Conservation (phyloP, 768 basidiomycete genomes). For the Suillus tomentosus region DNA sequence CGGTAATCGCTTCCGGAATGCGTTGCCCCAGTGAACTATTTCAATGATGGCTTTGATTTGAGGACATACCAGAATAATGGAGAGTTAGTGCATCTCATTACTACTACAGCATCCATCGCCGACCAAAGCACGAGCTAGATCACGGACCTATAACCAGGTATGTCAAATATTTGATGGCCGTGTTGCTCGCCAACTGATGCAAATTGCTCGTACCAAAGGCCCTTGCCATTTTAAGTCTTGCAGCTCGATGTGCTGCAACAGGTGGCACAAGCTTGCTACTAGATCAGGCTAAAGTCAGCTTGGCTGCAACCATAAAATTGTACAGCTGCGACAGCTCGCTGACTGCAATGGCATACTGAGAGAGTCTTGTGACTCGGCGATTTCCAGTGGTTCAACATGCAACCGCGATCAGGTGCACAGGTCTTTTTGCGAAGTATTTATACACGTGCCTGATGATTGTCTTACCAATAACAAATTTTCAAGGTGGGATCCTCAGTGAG, state of each 20-base stretch:
- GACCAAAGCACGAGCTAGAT: conserved; percentile 35
- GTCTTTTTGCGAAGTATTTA: neutral
- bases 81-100: conserved; percentile 15
- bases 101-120: neutral
- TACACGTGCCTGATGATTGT: neutral
- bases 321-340: conserved; percentile 22
- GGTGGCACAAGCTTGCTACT: conserved; percentile 39
- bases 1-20: conserved; percentile 33
- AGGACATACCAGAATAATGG: conserved; percentile 32
- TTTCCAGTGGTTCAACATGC: conserved; percentile 41
- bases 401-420: conserved; percentile 42
- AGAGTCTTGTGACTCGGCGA: conserved; percentile 54
- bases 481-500: conserved; percentile 25
- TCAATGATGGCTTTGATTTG: conserved; percentile 31
- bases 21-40: conserved; percentile 29
- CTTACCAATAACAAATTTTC: conserved; percentile 25
- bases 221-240: conserved; percentile 56
- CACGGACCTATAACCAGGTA: conserved; percentile 63
- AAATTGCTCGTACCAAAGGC: conserved; percentile 33
- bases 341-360: conserved; percentile 44
- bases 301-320: conserved; percentile 48
- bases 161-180: conserved; percentile 2
- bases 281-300: conserved; percentile 50
- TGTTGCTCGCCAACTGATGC: neutral
- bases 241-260: conserved; percentile 44